Evolutionary conservation across 768 basidiomycete genomes (phyloP).

Genomic region (Amanita rubescens): DNA sequence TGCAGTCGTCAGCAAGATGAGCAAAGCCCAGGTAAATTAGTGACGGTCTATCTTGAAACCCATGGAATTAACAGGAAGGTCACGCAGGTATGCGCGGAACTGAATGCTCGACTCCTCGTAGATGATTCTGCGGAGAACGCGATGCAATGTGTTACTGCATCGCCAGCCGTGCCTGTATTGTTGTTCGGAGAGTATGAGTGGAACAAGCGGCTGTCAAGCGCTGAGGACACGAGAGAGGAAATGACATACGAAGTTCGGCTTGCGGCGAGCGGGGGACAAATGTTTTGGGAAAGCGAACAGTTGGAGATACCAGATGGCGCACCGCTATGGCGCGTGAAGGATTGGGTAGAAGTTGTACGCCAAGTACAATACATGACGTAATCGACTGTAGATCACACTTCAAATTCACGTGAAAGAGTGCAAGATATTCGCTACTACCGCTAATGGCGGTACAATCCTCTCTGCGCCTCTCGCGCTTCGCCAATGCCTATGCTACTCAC

Average conservation of each 20-base stretch:
- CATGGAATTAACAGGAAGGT: background rate
- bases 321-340: conserved; percentile 44
- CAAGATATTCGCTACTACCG: too few species aligned
- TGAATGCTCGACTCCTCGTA: conserved; percentile 60
- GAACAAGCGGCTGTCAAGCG: conserved; percentile 53
- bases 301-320: conserved; percentile 42
- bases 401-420: background rate
- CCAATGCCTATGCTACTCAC: conserved; percentile 51
- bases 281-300: conserved; percentile 51
- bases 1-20: conserved; percentile 47
- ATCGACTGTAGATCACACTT: background rate
- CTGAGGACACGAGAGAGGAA: conserved; percentile 39
- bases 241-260: conserved; percentile 47
- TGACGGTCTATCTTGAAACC: background rate
- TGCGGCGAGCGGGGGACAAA: conserved; percentile 36
- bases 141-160: conserved; percentile 42
- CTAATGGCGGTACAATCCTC: conserved; percentile 28
- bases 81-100: conserved; percentile 46
- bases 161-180: conserved; percentile 49
- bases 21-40: conserved; percentile 56
- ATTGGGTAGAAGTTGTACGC: conserved; percentile 54
- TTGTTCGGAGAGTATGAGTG: conserved; percentile 75
- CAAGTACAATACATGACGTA: conserved; percentile 26
- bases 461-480: conserved; percentile 33
- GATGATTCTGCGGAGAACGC: conserved; percentile 83